Base-by-base conservation (phyloP, 2,329 filamentous ascomycete genomes). In the Arthrobotrys iridis region DNA sequence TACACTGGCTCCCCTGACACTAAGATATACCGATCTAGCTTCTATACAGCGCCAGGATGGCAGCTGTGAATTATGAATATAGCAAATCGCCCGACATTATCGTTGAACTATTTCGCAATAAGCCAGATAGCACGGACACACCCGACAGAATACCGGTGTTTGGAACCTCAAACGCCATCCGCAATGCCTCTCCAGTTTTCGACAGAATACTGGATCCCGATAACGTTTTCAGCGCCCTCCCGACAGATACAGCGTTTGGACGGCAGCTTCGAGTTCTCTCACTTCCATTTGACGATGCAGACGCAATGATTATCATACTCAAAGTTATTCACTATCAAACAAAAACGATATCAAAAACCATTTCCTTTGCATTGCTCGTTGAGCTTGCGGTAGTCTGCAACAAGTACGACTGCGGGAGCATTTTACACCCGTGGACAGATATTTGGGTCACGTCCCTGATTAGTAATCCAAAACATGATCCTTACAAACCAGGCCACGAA, bases 391-490 rank as follows among this genome's bases (percentile, higher is more conserved):
- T 59, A 1, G 8, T 40, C 5, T 68, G 64, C 30, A 26, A 60
- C 22, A 68, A 68, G 20, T 68, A 68, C 30, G 40, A 68, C 35
- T 60, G 52, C 28, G 20, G 35, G 3, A 8, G 18, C n/a, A 20
- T 68, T 10, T 20, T 50, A 6, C 22, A n/a, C 2, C 52, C 52
- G 15, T 68, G 64, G 64, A 15, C 30, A 13, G 20, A 50, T 10
- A 15, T 13, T 18, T 68, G 64, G 64, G 24, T 68, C 4, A 4
- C 43, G 7, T 10, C 3, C 3, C 5, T 68, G 13, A 30, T 60
- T 3, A 8, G 28, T 8, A 10, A 37, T 18, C 2, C 5, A 2
- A 11, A 60, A 1, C 28, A 68, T 48, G 15, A 60, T 15, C 5
- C 4, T 7, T 7, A 15, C 6, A 13, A 10, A 2, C 7, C 11